phyloP scores from a whole-genome alignment of 2,329 filamentous ascomycete species.

The Fusarium brevicatenulatum region DNA sequence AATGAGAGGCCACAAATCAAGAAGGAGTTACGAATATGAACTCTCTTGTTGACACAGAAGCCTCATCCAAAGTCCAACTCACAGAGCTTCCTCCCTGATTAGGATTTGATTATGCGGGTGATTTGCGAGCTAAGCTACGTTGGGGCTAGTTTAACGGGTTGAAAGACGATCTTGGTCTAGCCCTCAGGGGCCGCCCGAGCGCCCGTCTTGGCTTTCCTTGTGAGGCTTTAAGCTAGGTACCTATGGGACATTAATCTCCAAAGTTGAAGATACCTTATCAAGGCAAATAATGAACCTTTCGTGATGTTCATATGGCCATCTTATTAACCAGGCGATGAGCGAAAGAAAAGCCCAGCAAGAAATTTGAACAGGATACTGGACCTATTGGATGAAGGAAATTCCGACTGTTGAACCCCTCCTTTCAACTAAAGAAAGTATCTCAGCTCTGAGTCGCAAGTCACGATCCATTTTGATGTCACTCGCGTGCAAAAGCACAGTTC shows the following conservation, averaged over 20 bases:
- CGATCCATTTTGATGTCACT: conserved; percentile 19
- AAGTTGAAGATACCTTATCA: neutral
- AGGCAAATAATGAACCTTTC: neutral
- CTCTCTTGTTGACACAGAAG: neutral
- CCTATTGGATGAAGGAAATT: neutral
- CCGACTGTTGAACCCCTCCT: neutral
- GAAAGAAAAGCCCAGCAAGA: neutral
- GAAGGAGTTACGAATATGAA: neutral
- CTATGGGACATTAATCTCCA: neutral
- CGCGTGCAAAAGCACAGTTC: conserved; percentile 10
- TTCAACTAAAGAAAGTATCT: neutral
- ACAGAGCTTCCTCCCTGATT: conserved; percentile 34
- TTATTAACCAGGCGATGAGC: neutral
- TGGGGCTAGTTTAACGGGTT: conserved; percentile 22
- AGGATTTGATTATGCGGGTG: conserved; percentile 27
- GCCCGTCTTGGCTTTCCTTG: conserved; percentile 36
- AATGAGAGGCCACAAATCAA: neutral
- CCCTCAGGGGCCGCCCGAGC: conserved; percentile 25
- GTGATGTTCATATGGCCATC: neutral
- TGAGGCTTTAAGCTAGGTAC: conserved; percentile 20
- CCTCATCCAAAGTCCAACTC: neutral
- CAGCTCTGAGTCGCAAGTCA: conserved; percentile 5
- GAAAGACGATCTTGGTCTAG: conserved; percentile 35
- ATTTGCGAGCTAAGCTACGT: conserved; percentile 18
- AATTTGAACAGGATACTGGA: neutral